Evolutionary conservation across 371 early-diverging fungal genomes (phyloP), one percentile per base, ranked within the genome.

Genomic region (Blakeslea trispora): DNA sequence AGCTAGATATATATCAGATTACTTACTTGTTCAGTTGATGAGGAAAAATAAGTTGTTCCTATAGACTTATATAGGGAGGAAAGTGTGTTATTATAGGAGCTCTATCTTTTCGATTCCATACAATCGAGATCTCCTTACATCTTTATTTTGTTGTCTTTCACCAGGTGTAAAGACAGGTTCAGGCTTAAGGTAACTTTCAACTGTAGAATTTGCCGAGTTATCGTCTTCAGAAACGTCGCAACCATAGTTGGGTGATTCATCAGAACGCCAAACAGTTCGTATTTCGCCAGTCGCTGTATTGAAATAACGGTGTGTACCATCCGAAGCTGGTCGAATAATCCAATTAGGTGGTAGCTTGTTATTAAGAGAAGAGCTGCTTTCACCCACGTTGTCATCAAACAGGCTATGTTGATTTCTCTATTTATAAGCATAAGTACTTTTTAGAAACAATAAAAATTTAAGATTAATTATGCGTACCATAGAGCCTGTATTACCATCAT

Each of bases 251-350:
- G 32, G 31, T 50, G 49, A 13, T 32, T 57, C 53, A 13, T 70
- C 66, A 28, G 67, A 64, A 18, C 81, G 81, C 57, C 64, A 72
- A 1, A 68, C 59, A 17, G 72, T 71, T 31, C 77, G 62, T 71
- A 80, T 79, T 31, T 83, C 81, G 18, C 74, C 70, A 5, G 81
- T 78, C 14, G 57, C 15, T 7, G 54, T 54, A 47, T 83, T 79
- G 53, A 69, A 83, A 52, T 78, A 83, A 47, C 53, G 62, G 14
- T 64, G 71, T 15, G 72, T 56, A 14, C 81, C 82, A 59, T 81
- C 79, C 19, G 75, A 74, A 1, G 75, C 72, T 3, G 57, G 55
- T 43, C 79, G 74, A 14, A 72, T 23, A 15, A 64, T 51, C 83
- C 83, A 83, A 47, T 74, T 58, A 9, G 68, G 57, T 5, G 83